Conservation (phyloP, 257 asterid genomes). For the Nicotiana sylvestris region DNA sequence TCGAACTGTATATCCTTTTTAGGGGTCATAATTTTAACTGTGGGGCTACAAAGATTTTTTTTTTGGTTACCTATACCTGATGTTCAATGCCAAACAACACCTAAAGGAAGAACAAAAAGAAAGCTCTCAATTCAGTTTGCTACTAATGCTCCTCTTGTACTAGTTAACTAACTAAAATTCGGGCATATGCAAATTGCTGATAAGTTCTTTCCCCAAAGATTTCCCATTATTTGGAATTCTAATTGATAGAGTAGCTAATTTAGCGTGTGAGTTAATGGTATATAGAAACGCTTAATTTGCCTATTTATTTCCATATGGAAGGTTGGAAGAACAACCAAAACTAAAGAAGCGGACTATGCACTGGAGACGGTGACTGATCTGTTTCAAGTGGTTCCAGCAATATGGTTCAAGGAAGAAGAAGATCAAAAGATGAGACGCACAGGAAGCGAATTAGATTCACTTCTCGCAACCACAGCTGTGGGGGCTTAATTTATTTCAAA, state of each 20-base stretch:
- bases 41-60: background rate
- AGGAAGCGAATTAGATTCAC: constrained; percentile 52
- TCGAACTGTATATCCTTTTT: background rate
- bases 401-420: constrained; percentile 46
- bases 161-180: too few species aligned
- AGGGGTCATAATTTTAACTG: background rate
- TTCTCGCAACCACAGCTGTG: constrained; percentile 44
- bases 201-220: too few species aligned
- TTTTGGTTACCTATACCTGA: background rate
- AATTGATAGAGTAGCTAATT: too few species aligned
- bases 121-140: background rate
- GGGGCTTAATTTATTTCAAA: constrained; percentile 41
- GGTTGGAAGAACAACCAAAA: constrained; percentile 65
- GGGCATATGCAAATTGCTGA: too few species aligned
- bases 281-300: background rate
- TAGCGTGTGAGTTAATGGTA: too few species aligned
- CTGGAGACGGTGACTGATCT: constrained; percentile 42
- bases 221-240: too few species aligned
- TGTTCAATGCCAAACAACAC: background rate
- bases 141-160: background rate
- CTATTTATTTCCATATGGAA: background rate
- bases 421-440: constrained; percentile 21
- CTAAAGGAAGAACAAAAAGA: too few species aligned
- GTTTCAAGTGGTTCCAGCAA: constrained; percentile 61
- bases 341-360: constrained; percentile 71